Base-by-base conservation (phyloP, 2,329 filamentous ascomycete species). In the Rhynchosporium graminicola region DNA sequence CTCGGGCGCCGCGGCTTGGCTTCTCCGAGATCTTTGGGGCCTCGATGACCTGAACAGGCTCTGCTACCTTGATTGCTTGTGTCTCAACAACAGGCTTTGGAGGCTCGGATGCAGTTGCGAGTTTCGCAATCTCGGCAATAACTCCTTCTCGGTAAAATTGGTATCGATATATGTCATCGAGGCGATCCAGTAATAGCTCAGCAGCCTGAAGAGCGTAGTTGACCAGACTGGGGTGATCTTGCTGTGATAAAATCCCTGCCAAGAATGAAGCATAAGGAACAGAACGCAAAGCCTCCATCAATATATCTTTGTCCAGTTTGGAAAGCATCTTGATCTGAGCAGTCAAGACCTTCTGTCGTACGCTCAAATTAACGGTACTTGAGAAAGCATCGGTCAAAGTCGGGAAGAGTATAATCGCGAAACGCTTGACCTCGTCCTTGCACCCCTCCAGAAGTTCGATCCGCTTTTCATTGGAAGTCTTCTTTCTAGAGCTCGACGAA, bases 301-400 rank as follows among this genome's bases (percentile, higher is more conserved):
- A 83, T 57, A 99, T 92, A 43, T 84, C 82, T 48, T 86, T 87
- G 69, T 97, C 92, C n/a, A 99, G 79, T 68, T 97, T 97, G 12
- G 92, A 97, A 9, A 99, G 83, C 92, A 99, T 98, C 78, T 98
- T 98, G 50, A 98, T 80, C 72, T 99, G 95, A n/a, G 94, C 95
- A 26, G 87, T 91, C 40, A 99, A 82, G 2, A 99, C 95, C 77
- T 97, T 97, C 74, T 98, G 92, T 28, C 96, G 89, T 46, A 99
- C 95, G 61, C 87, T 92, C 15, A 98, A 79, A 73, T 99, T 99
- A 67, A 99, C 94, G 0, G 95, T 99, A 76, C 95, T 98, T 10
- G 95, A 97, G 73, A 96, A 99, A 0, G 93, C 94, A 75, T 99
- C 93, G 36, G 95, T 98, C 65, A 99, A 80, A 2, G 95, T 99